These are phyloP conservation scores for Syzygium aromaticum DNA, from an alignment of 345 rosid genomes.

Conservation along the genomic window DNA sequence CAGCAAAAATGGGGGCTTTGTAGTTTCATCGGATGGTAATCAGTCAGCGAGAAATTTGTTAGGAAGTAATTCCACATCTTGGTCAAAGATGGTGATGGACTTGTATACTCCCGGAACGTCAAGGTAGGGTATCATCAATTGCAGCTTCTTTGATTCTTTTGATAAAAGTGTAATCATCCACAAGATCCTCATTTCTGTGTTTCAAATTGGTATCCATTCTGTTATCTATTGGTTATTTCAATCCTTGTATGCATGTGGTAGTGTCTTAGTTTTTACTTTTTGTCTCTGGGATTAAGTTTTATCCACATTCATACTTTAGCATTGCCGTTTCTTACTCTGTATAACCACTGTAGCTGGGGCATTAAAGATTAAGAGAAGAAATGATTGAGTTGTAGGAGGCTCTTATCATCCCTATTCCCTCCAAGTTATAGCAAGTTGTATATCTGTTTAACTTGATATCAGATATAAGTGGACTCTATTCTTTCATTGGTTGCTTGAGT, in stretches of 20 bases:
- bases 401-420: not conserved
- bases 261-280: not conserved
- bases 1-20: constrained; percentile 49
- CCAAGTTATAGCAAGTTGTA: not conserved
- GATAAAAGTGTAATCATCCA: not conserved
- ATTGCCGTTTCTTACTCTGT: not conserved
- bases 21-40: constrained; percentile 35
- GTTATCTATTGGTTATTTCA: not conserved
- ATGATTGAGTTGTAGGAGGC: not conserved
- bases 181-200: not conserved
- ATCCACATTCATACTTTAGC: not conserved
- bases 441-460: not conserved
- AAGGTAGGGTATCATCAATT: constrained; percentile 33
- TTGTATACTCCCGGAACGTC: constrained; percentile 71
- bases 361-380: not conserved
- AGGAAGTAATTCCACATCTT: constrained; percentile 39
- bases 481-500: not conserved
- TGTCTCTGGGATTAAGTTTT: not conserved
- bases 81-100: constrained; percentile 83
- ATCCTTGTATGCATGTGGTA: not conserved
- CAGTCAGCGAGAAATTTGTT: constrained; percentile 23
- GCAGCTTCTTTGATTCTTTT: not conserved
- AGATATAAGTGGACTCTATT: not conserved
- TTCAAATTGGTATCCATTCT: not conserved
- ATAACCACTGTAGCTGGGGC: not conserved